phyloP scores from a whole-genome alignment of 345 rosid genomes.

The Lumnitzera racemosa region DNA sequence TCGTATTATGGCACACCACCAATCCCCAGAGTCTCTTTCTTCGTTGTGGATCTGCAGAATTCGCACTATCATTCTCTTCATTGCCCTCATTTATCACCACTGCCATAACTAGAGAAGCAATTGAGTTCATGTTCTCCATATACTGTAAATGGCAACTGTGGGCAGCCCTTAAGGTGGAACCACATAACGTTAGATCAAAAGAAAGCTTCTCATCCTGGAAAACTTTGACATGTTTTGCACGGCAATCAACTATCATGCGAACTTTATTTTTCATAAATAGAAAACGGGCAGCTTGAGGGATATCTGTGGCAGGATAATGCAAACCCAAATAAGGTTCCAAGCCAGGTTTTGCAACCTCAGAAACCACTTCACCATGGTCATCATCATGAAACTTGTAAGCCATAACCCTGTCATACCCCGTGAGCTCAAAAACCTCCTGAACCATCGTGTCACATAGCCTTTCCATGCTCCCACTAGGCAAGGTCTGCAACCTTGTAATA shows the following conservation, averaged over 20 bases:
- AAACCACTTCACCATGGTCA: constrained; percentile 93
- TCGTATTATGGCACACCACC: constrained; percentile 81
- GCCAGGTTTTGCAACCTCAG: constrained; percentile 82
- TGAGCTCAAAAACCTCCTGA: constrained; percentile 92
- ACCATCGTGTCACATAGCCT: constrained; percentile 91
- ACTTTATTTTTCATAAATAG: constrained; percentile 95
- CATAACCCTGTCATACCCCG: constrained; percentile 96
- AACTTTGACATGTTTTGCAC: constrained; percentile 77
- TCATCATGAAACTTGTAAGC: constrained; percentile 93
- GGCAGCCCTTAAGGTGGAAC: constrained; percentile 91
- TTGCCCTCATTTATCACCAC: constrained; percentile 76
- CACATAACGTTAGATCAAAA: constrained; percentile 76
- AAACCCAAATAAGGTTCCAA: constrained; percentile 89
- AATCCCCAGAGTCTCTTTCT: constrained; percentile 93
- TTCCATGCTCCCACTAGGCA: constrained; percentile 84
- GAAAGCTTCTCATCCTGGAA: constrained; percentile 87
- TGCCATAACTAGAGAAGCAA: constrained; percentile 95
- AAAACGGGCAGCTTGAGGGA: constrained; percentile 94
- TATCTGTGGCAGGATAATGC: constrained; percentile 97
- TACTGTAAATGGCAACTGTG: constrained; percentile 89
- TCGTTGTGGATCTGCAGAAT: constrained; percentile 45
- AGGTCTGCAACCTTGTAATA: constrained; percentile 72
- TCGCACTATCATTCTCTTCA: constrained; percentile 41
- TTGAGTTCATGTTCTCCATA: constrained; percentile 91
- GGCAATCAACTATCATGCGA: constrained; percentile 89